phyloP scores from a whole-genome alignment of 2,329 filamentous ascomycete genomes.

The Aspergillus melleus region DNA sequence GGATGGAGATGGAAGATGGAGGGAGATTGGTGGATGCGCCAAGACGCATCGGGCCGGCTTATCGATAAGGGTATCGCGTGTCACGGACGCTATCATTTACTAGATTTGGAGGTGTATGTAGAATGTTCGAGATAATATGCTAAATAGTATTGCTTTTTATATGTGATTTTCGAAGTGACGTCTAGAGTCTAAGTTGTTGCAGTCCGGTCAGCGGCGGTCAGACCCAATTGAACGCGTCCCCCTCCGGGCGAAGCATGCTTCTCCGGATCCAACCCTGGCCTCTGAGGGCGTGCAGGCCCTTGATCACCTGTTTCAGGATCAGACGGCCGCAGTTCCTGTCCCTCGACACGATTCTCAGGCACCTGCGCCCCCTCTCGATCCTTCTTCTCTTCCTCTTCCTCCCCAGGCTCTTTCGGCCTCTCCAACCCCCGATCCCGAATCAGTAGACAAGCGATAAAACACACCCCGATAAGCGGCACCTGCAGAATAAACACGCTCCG shows the following conservation, averaged over 20 bases:
- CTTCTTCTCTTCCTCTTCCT: conserved; percentile 26
- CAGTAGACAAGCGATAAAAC: conserved; percentile 52
- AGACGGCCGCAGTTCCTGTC: neutral
- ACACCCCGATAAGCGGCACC: conserved; percentile 54
- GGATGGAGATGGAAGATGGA: neutral
- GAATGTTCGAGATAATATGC: too few species aligned
- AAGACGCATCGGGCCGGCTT: neutral
- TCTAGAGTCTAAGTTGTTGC: too few species aligned
- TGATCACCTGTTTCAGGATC: neutral
- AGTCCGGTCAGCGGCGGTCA: too few species aligned
- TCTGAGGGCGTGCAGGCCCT: neutral
- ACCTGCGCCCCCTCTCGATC: conserved; percentile 31
- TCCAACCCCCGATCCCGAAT: conserved; percentile 54
- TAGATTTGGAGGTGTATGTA: too few species aligned
- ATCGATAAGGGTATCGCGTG: neutral
- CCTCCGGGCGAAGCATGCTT: neutral
- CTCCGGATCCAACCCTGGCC: neutral
- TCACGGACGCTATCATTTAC: too few species aligned
- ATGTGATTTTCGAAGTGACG: too few species aligned
- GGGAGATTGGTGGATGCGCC: neutral
- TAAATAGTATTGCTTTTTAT: too few species aligned
- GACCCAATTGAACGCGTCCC: too few species aligned
- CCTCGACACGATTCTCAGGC: neutral
- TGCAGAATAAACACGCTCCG: conserved; percentile 58
- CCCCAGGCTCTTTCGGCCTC: conserved; percentile 31